phyloP scores from a whole-genome alignment of 2,329 filamentous ascomycete species.

The Penicillium sp. region DNA sequence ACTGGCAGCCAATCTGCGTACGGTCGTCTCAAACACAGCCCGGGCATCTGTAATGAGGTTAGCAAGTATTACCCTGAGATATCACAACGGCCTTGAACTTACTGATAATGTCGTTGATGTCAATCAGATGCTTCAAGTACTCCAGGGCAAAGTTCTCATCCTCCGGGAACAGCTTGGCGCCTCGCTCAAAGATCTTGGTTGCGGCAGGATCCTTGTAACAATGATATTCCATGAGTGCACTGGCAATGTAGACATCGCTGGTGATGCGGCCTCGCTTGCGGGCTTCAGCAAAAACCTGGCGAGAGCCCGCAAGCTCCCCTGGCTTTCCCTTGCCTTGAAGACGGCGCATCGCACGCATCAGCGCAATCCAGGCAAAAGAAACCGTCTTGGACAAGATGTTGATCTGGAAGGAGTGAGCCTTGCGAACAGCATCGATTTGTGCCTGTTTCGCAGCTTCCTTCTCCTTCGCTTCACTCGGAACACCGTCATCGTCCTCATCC shows the following conservation, averaged over 20 bases:
- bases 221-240: conserved; percentile 89
- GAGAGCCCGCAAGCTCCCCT: conserved; percentile 69
- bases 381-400: conserved; percentile 79
- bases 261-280: conserved; percentile 83
- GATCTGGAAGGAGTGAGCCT: conserved; percentile 71
- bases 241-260: conserved; percentile 92
- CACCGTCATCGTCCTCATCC: conserved; percentile 58
- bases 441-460: conserved; percentile 54
- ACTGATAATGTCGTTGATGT: conserved; percentile 92
- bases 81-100: conserved; percentile 45
- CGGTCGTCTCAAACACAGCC: conserved; percentile 93
- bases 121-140: conserved; percentile 92
- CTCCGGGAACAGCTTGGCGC: conserved; percentile 88
- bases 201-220: conserved; percentile 94
- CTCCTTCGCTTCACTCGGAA: conserved; percentile 51
- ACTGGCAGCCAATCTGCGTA: conserved; percentile 77
- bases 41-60: conserved; percentile 68
- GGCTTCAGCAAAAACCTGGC: conserved; percentile 87
- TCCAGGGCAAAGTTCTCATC: conserved; percentile 93
- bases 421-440: conserved; percentile 60
- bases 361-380: conserved; percentile 90
- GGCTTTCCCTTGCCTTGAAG: conserved; percentile 82
- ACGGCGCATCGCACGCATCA: conserved; percentile 91
- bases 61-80: conserved; percentile 5
- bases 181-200: conserved; percentile 93